Percentiles rank a stretch among this genome's conserved stretches.
Conservation (phyloP, 208 protist species). For the Leptomonas pyrrhocoris region DNA sequence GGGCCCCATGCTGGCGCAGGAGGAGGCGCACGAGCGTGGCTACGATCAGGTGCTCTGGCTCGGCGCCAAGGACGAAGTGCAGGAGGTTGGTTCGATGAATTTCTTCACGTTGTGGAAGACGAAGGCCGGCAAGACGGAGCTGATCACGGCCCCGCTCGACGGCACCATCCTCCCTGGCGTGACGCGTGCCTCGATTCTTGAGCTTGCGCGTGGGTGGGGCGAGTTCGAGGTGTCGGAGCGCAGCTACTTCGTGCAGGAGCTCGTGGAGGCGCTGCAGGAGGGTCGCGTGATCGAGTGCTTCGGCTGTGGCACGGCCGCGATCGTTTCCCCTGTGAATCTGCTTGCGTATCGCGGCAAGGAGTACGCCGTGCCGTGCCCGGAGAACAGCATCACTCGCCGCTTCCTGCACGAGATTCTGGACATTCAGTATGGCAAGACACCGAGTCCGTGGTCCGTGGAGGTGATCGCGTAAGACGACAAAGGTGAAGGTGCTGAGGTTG, state of each 20-base stretch:
- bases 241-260: constrained; percentile 82
- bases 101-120: constrained; percentile 94
- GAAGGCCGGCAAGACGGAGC: constrained; percentile 71
- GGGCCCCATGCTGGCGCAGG: constrained; percentile 84
- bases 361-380: constrained; percentile 57
- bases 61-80: constrained; percentile 89
- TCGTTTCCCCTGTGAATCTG: constrained; percentile 92
- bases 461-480: constrained; percentile 31
- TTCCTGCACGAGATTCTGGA: constrained; percentile 60
- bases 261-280: constrained; percentile 85
- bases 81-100: constrained; percentile 99
- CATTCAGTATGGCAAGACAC: constrained; percentile 71
- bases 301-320: constrained; percentile 96
- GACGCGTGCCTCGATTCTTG: constrained; percentile 96
- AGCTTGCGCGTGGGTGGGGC: constrained; percentile 76
- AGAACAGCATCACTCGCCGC: constrained; percentile 51
- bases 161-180: constrained; percentile 96
- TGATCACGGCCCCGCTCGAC: constrained; percentile 95
- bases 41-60: constrained; percentile 98
- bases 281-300: constrained; percentile 94
- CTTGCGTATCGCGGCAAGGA: constrained; percentile 84
- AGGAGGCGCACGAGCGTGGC: constrained; percentile 86
- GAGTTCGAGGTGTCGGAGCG: constrained; percentile 91
- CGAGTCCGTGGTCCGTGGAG: constrained; percentile 54
- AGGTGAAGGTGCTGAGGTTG: too few relatives aligned